A percentile compares a stretch with the other conserved stretches of the same genome.
Conservation (phyloP, 441 rosid species). For the Pelargonium australe region DNA sequence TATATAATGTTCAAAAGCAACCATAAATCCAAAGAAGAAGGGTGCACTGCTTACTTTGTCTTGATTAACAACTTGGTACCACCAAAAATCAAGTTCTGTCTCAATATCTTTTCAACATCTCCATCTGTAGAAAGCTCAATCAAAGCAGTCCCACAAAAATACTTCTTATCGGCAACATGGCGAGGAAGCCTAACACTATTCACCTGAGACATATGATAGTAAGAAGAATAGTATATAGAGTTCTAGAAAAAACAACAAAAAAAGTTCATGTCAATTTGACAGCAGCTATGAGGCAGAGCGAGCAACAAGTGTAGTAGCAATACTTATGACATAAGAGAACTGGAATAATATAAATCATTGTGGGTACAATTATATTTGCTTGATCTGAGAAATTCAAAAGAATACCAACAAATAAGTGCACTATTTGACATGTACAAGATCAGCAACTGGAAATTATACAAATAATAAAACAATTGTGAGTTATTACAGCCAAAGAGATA, state of each 20-base stretch:
- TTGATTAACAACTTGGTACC: conserved; percentile 35
- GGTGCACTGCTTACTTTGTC: conserved; percentile 34
- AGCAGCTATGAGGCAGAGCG: neutral
- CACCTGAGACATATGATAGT: conserved; percentile 27
- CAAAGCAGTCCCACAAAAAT: conserved; percentile 50
- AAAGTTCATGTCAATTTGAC: neutral
- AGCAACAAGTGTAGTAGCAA: neutral
- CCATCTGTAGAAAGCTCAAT: conserved; percentile 43
- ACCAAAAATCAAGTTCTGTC: conserved; percentile 32
- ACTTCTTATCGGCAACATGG: conserved; percentile 37
- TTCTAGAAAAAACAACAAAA: neutral
- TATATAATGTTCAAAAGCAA: neutral
- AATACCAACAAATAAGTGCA: neutral
- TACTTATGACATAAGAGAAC: neutral
- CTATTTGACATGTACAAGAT: neutral
- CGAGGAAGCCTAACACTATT: conserved; percentile 57
- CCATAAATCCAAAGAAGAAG: neutral
- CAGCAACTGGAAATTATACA: neutral
- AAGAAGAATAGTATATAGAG: neutral
- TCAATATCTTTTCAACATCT: conserved; percentile 33
- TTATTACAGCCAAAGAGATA: neutral
- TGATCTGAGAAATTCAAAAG: neutral
- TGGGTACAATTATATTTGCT: neutral
- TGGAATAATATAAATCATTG: neutral
- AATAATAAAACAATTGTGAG: neutral